These are phyloP conservation scores for Phytophthora pini DNA, from an alignment of 352 stramenopile genomes.

Conservation along the genomic window DNA sequence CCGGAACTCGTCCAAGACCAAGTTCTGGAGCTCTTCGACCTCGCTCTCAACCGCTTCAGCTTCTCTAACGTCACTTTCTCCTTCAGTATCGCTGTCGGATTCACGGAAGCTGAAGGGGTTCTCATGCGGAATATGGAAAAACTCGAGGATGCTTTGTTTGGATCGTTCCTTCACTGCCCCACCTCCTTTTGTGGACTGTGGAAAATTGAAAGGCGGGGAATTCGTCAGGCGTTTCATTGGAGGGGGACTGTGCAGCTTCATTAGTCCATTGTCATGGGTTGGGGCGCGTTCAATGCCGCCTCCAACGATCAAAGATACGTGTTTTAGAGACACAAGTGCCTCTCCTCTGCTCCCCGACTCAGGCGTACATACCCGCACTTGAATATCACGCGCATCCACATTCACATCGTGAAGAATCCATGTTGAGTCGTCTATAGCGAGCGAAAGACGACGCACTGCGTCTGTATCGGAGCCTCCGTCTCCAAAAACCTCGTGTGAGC, in stretches of 20 bases:
- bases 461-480: background rate
- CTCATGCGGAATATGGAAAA: slow-evolving; percentile 73
- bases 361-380: slow-evolving; percentile 72
- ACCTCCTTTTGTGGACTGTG: slow-evolving; percentile 3
- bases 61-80: slow-evolving; percentile 16
- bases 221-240: slow-evolving; percentile 25
- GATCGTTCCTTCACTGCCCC: slow-evolving; percentile 20
- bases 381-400: slow-evolving; percentile 58
- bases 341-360: slow-evolving; percentile 70
- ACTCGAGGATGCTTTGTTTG: slow-evolving; percentile 78
- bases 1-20: slow-evolving; percentile 59
- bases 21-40: slow-evolving; percentile 14
- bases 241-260: slow-evolving; percentile 29
- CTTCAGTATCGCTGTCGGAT: slow-evolving; percentile 44
- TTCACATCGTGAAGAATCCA: slow-evolving; percentile 61
- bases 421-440: slow-evolving; percentile 18
- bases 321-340: slow-evolving; percentile 63
- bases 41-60: slow-evolving; percentile 3
- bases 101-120: slow-evolving; percentile 81
- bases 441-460: slow-evolving; percentile 32
- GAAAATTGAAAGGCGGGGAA: slow-evolving; percentile 11
- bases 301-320: slow-evolving; percentile 60
- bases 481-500: slow-evolving; percentile 35
- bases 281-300: slow-evolving; percentile 38
- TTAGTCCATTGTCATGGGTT: slow-evolving; percentile 35